Evolutionary conservation across 225 moss, liverwort and hornwort species (phyloP), one percentile per base, ranked within the genome.

Genomic region (Bryum argenteum): DNA sequence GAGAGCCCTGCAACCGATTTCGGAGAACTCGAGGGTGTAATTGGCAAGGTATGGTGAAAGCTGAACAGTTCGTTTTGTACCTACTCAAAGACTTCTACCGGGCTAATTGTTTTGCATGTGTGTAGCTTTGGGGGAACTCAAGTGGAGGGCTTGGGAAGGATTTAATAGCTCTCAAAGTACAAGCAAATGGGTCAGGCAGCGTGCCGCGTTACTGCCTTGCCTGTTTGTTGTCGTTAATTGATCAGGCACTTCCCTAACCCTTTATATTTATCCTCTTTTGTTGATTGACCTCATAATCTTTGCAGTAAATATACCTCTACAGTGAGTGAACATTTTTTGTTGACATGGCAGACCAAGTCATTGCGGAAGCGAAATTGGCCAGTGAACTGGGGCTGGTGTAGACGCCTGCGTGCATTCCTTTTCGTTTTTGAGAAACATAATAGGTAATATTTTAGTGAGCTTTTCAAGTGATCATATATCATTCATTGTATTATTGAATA

Each of bases 351-450:
- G 88, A 78, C 85, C 41, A 82, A 74, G 69, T 60, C 58, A 65
- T 61, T 89, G 66, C 84, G 84, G 1, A 79, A 87, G 59, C 81
- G 87, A 43, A 87, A 82, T 38, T 89, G 89, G 84, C 84, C 84
- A 22, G 82, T 89, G 78, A 80, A 87, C 48, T 89, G 89, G 89
- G 89, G 89, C 72, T 89, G 89, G 89, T 87, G 82, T 74, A 69
- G 89, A 64, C 82, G 75, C 44, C 73, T 89, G 26, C 84, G 76
- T 51, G 75, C 89, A 10, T 89, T 89, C 67, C 40, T 89, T 56
- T 89, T 89, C 65, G 76, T 89, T 22, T 89, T 89, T 57, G 87
- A 84, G 59, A 87, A 84, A 26, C 87, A 89, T 61, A 89, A 89
- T 73, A 87, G 89, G 87, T 88, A 56, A 65, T 47, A 44, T 67